Conservation (phyloP, 148 eudicot species). For the Simmondsia chinensis region DNA sequence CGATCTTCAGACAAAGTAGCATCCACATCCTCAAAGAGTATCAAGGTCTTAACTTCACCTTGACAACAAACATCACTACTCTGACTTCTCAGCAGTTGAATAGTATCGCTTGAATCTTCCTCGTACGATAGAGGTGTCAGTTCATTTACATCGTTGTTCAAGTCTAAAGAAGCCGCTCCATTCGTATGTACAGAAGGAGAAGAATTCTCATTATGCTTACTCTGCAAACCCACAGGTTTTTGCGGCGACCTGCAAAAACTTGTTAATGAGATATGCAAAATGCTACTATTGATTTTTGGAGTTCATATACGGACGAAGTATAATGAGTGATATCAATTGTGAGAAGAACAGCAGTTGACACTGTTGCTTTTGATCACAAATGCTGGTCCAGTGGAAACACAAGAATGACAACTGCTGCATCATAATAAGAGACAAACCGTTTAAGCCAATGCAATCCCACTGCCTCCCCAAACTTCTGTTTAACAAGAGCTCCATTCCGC, state of each 20-base stretch:
- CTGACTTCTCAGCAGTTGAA: constrained; percentile 14
- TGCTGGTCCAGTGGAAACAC: no score
- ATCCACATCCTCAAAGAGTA: constrained; percentile 95
- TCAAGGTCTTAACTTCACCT: constrained; percentile 55
- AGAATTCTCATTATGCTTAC: constrained; percentile 24
- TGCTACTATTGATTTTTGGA: no score
- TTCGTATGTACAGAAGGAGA: constrained; percentile 11
- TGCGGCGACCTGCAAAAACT: constrained; percentile 52
- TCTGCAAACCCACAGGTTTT: constrained; percentile 33
- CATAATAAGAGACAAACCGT: constrained; percentile 38
- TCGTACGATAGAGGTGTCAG: constrained; percentile 42
- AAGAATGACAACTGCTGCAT: no score
- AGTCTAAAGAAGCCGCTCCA: constrained; percentile 13
- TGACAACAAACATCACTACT: constrained; percentile 25
- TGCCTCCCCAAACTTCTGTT: constrained; percentile 83
- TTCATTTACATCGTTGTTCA: constrained; percentile 36
- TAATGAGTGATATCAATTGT: background rate
- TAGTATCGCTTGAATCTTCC: constrained; percentile 23
- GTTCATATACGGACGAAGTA: no score
- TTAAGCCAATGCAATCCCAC: constrained; percentile 74
- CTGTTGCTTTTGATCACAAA: background rate
- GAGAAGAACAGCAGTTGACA: background rate
- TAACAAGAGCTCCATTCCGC: constrained; percentile 81
- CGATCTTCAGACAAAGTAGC: constrained; percentile 72
- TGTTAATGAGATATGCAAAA: no score